Base-by-base conservation (phyloP, 73 alveolate species). In the Tetrahymena elliotti region DNA sequence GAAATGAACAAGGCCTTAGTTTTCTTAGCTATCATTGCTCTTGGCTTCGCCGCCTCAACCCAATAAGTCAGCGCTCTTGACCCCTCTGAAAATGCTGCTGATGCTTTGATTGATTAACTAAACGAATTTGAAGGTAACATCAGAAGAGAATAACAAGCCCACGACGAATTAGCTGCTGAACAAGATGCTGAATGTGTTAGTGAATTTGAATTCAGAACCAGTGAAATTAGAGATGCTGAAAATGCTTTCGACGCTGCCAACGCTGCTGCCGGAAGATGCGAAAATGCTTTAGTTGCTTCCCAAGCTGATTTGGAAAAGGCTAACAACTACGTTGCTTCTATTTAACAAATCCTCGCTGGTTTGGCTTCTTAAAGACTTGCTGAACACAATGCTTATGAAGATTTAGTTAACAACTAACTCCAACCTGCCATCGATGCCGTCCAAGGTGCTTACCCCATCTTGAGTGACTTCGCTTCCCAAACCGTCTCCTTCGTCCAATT, bases 371-470 rank as follows among this genome's bases (percentile, higher is more conserved):
- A 68, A 68, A 68, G 88, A 68, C 88, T 68, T 68, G 88, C 88
- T 68, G 88, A 68, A 68, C 88, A 68, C 88, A 68, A 68, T 31
- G 34, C 88, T 68, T 68, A 68, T 16, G 36, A 31, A n/a, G 34
- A n/a, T 68, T 68, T 68, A 36, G 88, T 68, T 31, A 68, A 68
- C 36, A 31, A 68, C 36, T 22, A 68, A 68, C 88, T 68, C 88
- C 38, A 68, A n/a, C 88, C 88, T 31, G 88, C 88, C 88, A 68
- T 68, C 88, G 88, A 68, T 27, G 88, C 88, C 88, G 88, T 68
- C 36, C 38, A 68, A 68, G 88, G 88, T 68, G 88, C 88, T 68
- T 68, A 68, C 38, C 88, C 88, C 88, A 68, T 68, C 88, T 68
- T 68, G 88, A 68, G 88, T 27, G 88, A 68, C 36, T 68, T 68